Evolutionary conservation across 2,329 filamentous ascomycete genomes (phyloP), one percentile per base, ranked within the genome.

Genomic region (Aspergillus caelatus): DNA sequence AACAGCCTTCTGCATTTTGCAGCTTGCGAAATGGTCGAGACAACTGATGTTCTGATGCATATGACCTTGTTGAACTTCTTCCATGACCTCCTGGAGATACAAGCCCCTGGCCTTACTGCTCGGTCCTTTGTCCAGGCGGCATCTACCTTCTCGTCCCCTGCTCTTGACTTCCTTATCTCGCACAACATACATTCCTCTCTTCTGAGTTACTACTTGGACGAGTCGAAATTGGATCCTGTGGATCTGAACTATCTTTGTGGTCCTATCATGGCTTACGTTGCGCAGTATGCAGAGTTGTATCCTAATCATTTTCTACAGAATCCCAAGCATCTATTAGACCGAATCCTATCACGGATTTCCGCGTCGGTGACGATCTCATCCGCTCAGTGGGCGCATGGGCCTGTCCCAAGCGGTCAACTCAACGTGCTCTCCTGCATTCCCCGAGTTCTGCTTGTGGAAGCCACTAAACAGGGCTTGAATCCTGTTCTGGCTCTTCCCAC

Each of bases 11-110:
- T 89, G 3, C 82, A 87, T 39, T 89, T 87, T 62, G 83, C 83
- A 7, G 77, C 83, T 4, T 74, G 79, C 56, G 78, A 81, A 48
- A 88, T 88, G 85, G 82, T 88, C 3, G 83, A 89, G 64, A 79
- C 76, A 53, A 81, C 82, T 36, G 86, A 89, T 70, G 80, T 88
- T 4, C 75, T 89, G 55, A 86, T 88, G 84, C 83, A 88, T 66
- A 83, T 86, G 76, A 85, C 83, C 6, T 75, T 88, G 48, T 77
- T 89, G 63, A 82, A 86, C 65, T 88, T 88, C 72, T 86, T 82
- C 70, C 79, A 81, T 23, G 81, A 84, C n/a, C 74, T 88, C 3
- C 77, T 89, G 34, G 77, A 77, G 36, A 79, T 81, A 2, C 76
- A 75, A 58, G 74, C 75, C 10, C 77, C 78, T 2, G 74, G 77